phyloP scores from a whole-genome alignment of 2,329 filamentous ascomycete genomes.

The Colletotrichum sp. region DNA sequence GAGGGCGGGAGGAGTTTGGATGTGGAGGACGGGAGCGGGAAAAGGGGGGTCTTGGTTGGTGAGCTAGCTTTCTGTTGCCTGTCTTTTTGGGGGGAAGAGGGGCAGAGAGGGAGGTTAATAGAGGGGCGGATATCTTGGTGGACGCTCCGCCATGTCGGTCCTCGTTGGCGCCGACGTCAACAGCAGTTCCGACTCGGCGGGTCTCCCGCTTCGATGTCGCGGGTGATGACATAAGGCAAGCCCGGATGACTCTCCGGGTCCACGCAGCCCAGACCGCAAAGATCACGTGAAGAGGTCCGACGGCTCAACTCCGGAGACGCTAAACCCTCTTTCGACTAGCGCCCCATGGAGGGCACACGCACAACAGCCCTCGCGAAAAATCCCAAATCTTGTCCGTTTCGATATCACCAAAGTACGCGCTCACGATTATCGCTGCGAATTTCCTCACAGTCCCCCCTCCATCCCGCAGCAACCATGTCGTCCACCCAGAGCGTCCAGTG shows the following conservation, averaged over 20 bases:
- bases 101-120: background rate
- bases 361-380: background rate
- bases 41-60: background rate
- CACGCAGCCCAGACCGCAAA: background rate
- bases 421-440: constrained; percentile 19
- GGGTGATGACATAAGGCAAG: constrained; percentile 12
- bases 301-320: constrained; percentile 3
- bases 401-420: background rate
- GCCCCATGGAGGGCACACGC: background rate
- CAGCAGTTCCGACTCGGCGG: background rate
- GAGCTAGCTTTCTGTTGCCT: background rate
- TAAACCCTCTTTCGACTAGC: background rate
- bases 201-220: background rate
- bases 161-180: background rate
- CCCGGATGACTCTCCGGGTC: background rate
- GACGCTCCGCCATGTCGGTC: background rate
- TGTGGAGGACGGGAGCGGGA: background rate
- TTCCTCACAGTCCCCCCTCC: constrained; percentile 14
- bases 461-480: constrained; percentile 68
- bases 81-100: background rate
- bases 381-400: background rate
- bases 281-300: constrained; percentile 3
- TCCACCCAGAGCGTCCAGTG: constrained; percentile 86
- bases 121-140: constrained; percentile 1
- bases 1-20: background rate